phyloP scores from a whole-genome alignment of 805 yeast species.

The Candida sphagnicola region DNA sequence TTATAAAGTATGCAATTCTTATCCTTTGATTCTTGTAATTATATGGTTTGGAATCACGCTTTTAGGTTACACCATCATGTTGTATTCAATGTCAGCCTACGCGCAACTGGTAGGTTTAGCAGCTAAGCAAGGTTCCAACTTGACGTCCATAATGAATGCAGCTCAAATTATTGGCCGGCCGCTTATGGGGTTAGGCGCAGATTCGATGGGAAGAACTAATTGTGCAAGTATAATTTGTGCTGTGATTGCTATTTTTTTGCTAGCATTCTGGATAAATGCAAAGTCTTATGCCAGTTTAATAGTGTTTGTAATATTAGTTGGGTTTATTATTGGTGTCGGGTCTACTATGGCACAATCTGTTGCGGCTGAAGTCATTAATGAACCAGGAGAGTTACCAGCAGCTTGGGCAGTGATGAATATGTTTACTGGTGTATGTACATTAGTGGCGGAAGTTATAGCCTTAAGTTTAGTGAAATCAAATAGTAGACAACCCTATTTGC shows the following conservation, averaged over 20 bases:
- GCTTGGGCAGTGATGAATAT: slow-evolving; percentile 37
- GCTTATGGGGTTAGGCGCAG: slow-evolving; percentile 42
- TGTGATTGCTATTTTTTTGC: slow-evolving; percentile 19
- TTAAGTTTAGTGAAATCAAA: slow-evolving; percentile 34
- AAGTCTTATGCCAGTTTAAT: slow-evolving; percentile 23
- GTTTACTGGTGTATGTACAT: slow-evolving; percentile 21
- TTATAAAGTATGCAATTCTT: slow-evolving; percentile 17
- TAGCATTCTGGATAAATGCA: slow-evolving; percentile 37
- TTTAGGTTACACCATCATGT: slow-evolving; percentile 26
- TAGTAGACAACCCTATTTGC: slow-evolving; percentile 40
- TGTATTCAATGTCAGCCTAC: slow-evolving; percentile 31
- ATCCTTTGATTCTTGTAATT: slow-evolving; percentile 17
- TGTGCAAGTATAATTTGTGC: slow-evolving; percentile 11
- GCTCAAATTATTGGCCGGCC: slow-evolving; percentile 47
- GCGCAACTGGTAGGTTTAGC: slow-evolving; percentile 36
- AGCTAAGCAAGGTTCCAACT: slow-evolving; percentile 20
- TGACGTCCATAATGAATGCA: slow-evolving; percentile 31
- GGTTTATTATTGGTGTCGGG: slow-evolving; percentile 27
- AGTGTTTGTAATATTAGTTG: slow-evolving; percentile 24
- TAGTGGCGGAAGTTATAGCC: slow-evolving; percentile 53
- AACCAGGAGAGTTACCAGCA: slow-evolving; percentile 20
- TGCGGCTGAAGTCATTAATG: slow-evolving; percentile 17
- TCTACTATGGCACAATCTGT: slow-evolving; percentile 17
- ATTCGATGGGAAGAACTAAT: slow-evolving; percentile 42
- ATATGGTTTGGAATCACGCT: slow-evolving; percentile 28